Evolutionary conservation across 331 rosid genomes (phyloP).

Genomic region (Ulmus americana): DNA sequence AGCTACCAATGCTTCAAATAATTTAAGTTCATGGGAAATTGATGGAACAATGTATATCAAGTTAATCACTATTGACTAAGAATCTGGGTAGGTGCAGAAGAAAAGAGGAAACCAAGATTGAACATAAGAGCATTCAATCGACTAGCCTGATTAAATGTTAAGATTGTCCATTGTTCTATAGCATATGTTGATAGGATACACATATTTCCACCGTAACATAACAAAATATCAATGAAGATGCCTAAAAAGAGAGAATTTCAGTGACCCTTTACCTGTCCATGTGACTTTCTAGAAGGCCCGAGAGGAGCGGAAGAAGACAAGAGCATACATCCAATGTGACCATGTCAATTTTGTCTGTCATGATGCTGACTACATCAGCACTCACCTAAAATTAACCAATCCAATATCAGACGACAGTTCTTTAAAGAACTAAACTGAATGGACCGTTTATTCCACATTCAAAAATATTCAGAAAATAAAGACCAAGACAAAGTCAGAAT

Average conservation of each 20-base stretch:
- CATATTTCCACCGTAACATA: neutral
- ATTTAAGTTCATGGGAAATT: neutral
- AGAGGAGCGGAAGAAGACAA: slow-evolving; percentile 64
- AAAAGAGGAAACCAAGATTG: neutral
- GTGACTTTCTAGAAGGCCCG: slow-evolving; percentile 72
- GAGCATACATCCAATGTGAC: slow-evolving; percentile 78
- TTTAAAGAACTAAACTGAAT: slow-evolving; percentile 13
- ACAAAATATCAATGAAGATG: neutral
- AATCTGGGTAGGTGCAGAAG: neutral
- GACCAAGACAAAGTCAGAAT: slow-evolving; percentile 11
- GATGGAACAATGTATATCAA: neutral
- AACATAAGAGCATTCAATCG: neutral
- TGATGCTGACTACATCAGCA: slow-evolving; percentile 79
- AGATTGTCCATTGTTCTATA: neutral
- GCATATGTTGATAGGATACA: neutral
- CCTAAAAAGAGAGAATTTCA: slow-evolving; percentile 1
- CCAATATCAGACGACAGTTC: slow-evolving; percentile 10
- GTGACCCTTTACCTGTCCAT: slow-evolving; percentile 57
- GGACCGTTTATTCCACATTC: slow-evolving; percentile 1
- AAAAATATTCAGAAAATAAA: slow-evolving; percentile 7
- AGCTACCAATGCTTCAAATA: neutral
- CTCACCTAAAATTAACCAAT: slow-evolving; percentile 61
- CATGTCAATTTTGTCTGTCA: slow-evolving; percentile 64
- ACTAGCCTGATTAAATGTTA: neutral
- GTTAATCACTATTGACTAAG: neutral